Evolutionary conservation across 75 land plant genomes (phyloP).

Genomic region (Pseudotsuga menziesii): DNA sequence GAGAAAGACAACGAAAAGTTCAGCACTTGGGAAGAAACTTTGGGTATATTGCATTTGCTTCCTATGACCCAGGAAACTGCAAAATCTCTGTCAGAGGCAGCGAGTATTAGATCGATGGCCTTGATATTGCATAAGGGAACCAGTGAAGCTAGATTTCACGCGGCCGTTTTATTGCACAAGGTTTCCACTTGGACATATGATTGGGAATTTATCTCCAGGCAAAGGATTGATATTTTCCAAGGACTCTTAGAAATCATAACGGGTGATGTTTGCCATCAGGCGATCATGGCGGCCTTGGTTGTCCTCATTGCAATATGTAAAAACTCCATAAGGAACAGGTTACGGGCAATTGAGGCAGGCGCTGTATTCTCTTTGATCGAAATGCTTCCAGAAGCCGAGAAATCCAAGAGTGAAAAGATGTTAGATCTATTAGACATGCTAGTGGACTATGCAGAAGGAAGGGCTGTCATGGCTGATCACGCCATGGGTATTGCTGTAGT

Average conservation of each 20-base stretch:
- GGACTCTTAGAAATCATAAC: too few relatives aligned
- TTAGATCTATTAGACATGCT: conserved; percentile 26
- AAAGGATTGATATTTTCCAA: too few relatives aligned
- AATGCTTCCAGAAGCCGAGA: too few relatives aligned
- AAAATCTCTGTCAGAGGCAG: too few relatives aligned
- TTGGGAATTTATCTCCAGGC: too few relatives aligned
- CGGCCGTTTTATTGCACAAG: background rate
- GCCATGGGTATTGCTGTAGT: conserved; percentile 34
- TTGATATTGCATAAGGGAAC: too few relatives aligned
- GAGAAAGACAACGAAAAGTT: background rate
- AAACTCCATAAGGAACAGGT: conserved; percentile 23
- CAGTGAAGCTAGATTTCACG: background rate
- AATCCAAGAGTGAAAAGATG: background rate
- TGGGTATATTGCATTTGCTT: background rate
- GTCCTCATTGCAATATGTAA: conserved; percentile 19
- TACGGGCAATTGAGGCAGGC: conserved; percentile 32
- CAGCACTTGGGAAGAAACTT: background rate
- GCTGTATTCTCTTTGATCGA: too few relatives aligned
- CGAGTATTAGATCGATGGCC: too few relatives aligned
- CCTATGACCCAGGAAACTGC: too few relatives aligned
- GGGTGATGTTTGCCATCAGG: conserved; percentile 22
- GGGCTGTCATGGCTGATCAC: conserved; percentile 35
- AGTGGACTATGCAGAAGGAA: conserved; percentile 33
- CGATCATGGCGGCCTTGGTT: conserved; percentile 25
- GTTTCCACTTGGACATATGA: background rate